Evolutionary conservation across 495 filamentous ascomycete species (phyloP).

Genomic region (Penicillium cinerascens): DNA sequence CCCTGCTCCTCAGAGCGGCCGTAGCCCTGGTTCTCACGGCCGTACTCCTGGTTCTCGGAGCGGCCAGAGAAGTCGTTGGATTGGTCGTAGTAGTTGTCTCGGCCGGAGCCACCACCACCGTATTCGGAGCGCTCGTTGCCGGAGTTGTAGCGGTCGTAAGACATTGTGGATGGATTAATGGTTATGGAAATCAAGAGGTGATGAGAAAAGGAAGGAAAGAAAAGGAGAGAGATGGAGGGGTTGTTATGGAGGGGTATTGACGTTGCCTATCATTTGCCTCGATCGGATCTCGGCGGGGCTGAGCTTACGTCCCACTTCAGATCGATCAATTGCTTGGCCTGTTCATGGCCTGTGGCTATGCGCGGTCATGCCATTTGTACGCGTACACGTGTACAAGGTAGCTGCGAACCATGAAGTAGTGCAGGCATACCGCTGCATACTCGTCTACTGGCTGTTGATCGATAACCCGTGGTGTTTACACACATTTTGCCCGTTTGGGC

Average conservation of each 20-base stretch:
- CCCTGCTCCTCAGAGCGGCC: too few relatives aligned
- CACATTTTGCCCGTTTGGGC: too few relatives aligned
- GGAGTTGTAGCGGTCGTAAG: slow-evolving; percentile 13
- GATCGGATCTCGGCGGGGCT: neutral
- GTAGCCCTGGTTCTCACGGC: too few relatives aligned
- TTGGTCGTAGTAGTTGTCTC: slow-evolving; percentile 18
- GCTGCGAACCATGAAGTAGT: too few relatives aligned
- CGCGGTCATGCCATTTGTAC: too few relatives aligned
- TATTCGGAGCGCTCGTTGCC: slow-evolving; percentile 5
- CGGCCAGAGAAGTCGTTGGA: slow-evolving; percentile 9
- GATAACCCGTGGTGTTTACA: too few relatives aligned
- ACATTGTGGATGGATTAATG: slow-evolving; percentile 11
- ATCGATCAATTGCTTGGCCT: neutral
- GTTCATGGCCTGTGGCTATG: neutral
- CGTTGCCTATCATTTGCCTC: neutral
- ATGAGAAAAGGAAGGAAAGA: neutral
- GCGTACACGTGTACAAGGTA: neutral
- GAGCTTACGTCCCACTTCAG: neutral
- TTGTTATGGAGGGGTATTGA: neutral
- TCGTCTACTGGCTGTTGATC: too few relatives aligned
- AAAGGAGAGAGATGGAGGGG: neutral
- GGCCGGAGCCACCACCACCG: slow-evolving; percentile 7
- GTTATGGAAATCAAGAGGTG: neutral
- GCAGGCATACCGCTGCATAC: too few relatives aligned
- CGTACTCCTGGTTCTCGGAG: neutral